These are phyloP conservation scores for Fusarium dimerum DNA, from an alignment of 2,329 filamentous ascomycete genomes.

Conservation along the genomic window DNA sequence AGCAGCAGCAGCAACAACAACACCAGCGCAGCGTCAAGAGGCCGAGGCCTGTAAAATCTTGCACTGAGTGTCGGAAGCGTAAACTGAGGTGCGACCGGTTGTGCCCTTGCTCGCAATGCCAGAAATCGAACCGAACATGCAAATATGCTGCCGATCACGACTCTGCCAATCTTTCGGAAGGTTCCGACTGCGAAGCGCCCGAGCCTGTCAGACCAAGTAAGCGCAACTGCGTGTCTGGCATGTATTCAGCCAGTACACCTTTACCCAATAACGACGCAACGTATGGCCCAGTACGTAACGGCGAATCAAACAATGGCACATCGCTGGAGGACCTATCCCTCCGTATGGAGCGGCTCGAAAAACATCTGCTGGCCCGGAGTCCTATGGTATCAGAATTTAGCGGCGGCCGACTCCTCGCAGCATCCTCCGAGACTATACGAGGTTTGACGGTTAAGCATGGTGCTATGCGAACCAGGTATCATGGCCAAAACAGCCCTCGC, in stretches of 20 bases:
- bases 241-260: conserved; percentile 23
- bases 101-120: conserved; percentile 59
- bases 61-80: conserved; percentile 58
- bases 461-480: conserved; percentile 49
- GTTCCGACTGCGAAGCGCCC: conserved; percentile 43
- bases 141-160: conserved; percentile 54
- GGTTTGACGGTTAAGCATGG: conserved; percentile 52
- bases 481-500: conserved; percentile 54
- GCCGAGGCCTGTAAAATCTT: conserved; percentile 57
- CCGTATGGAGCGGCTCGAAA: conserved; percentile 57
- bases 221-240: conserved; percentile 36
- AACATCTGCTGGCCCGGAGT: conserved; percentile 45
- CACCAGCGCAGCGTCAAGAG: conserved; percentile 52
- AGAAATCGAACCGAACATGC: conserved; percentile 56
- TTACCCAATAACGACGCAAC: conserved; percentile 25
- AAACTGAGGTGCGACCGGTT: conserved; percentile 58
- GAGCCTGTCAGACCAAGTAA: conserved; percentile 39
- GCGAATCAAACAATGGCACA: conserved; percentile 34
- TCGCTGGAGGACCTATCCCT: conserved; percentile 49
- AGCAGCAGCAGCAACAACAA: conserved; percentile 28
- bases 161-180: conserved; percentile 49
- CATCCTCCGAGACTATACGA: conserved; percentile 48
- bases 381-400: conserved; percentile 41
- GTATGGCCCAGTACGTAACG: conserved; percentile 33
- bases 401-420: conserved; percentile 34